Base-by-base conservation (phyloP, 352 stramenopile species). In the Pythium utonaiense region DNA sequence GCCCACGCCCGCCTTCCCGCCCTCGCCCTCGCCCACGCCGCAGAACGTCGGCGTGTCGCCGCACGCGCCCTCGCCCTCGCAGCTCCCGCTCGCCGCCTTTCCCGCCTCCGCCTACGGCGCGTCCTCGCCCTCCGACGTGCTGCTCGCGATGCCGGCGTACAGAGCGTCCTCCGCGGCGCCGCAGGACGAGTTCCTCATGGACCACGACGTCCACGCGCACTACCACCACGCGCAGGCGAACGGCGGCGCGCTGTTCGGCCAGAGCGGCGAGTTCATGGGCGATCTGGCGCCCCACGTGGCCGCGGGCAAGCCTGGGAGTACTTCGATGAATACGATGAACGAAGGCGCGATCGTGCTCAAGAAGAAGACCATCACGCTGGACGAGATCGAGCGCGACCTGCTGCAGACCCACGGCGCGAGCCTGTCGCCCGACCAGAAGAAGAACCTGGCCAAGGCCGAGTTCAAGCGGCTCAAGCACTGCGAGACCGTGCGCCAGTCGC, bases 391-490 rank as follows among this genome's bases (percentile, higher is more conserved):
- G 72, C 73, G 69, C 51, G 67, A 78, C 25, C 62, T 89, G 31
- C 54, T 77, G 24, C 66, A 73, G 28, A 66, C 78, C 22, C 70
- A 77, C 51, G 69, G 38, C 14, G 17, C 69, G 4, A 60, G 77
- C 10, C 14, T 89, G 53, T 70, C 78, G 13, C 41, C 71, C 1
- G 79, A 84, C 19, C 48, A 68, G 9, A 77, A 74, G 59, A 71
- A 70, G 16, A 78, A 79, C 22, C 69, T 89, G 70, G 76, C 73
- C 38, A 82, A 87, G 48, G 79, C 82, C 44, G 82, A 91, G 60
- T 71, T 88, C 53, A 83, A 81, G 56, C 79, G 82, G 19, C 78
- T 91, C 28, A 88, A 88, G 60, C 82, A 91, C 66, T 88, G 77
- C 64, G 82, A 89, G 70, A 89, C 72, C 2, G 82, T 91, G 67